Percentiles rank a stretch among this genome's conserved stretches.
Conservation (phyloP, 768 basidiomycete genomes). For the Suillus fuscotomentosus region DNA sequence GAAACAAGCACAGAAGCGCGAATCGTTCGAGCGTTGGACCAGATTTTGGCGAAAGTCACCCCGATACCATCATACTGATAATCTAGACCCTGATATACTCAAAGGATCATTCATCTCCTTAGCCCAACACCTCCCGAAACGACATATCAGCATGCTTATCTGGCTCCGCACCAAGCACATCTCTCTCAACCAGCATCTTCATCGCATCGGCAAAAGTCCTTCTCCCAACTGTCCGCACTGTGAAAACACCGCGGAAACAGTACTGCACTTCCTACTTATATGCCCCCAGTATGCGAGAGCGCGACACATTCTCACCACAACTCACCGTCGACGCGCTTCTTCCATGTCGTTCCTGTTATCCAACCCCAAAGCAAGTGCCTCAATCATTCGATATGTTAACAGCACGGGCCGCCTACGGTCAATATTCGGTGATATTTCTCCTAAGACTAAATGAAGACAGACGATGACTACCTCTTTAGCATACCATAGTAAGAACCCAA, state of each 20-base stretch:
- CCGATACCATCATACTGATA: too few relatives aligned
- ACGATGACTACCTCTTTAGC: too few relatives aligned
- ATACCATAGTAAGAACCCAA: too few relatives aligned
- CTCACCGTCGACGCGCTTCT: rapidly evolving
- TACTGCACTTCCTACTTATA: slow-evolving; percentile 26
- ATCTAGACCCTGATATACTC: too few relatives aligned
- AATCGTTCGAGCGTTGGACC: too few relatives aligned
- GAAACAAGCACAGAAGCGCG: too few relatives aligned
- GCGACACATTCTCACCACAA: background rate
- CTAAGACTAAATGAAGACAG: too few relatives aligned
- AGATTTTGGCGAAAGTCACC: too few relatives aligned
- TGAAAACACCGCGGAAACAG: slow-evolving; percentile 19
- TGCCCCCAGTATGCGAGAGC: slow-evolving; percentile 20
- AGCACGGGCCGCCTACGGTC: background rate
- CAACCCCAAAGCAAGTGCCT: background rate
- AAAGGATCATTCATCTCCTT: too few relatives aligned
- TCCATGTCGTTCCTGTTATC: background rate
- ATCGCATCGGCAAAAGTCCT: slow-evolving; percentile 21
- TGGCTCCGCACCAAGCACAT: slow-evolving; percentile 33
- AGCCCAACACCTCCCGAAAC: too few relatives aligned
- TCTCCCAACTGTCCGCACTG: slow-evolving; percentile 28
- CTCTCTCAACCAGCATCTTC: slow-evolving; percentile 29
- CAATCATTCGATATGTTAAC: background rate
- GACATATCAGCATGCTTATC: slow-evolving; percentile 21
- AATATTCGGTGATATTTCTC: background rate